Base-by-base conservation (phyloP, 345 rosid genomes). In the Mangifera indica region DNA sequence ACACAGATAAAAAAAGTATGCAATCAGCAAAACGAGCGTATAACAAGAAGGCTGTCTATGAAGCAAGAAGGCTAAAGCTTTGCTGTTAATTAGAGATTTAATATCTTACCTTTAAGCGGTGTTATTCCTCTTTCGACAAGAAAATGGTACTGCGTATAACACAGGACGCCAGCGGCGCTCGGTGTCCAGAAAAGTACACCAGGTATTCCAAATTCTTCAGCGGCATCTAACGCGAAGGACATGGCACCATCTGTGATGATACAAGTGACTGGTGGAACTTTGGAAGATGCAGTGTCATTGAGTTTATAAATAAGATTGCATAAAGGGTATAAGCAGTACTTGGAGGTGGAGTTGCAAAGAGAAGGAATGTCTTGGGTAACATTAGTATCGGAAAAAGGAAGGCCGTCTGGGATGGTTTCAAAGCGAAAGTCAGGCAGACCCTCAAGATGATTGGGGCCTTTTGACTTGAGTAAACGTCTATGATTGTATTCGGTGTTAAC, bases 341-440 rank as follows among this genome's bases (percentile, higher is more conserved):
- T 34, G 1, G 6, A 29, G 7, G 21, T 53, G 59, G 58, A 26
- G 18, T 49, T 4, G 26, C 7, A 51, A 8, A 67, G 58, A 51
- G 70, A 29, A 1, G 8, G 5, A 4, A 10, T 10, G 26, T 64
- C 55, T 64, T 64, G 59, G 12, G 2, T 42, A 20, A 46, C 45
- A 17, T 67, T 18, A 8, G 29, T 45, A 3, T 29, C 40, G 20
- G 45, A 67, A 11, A 17, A 1, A 67, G 9, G 70, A 1, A 67
- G 58, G 22, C 70, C 59, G 18, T 67, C 70, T 18, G 70, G 60
- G 26, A 67, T 54, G 1, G 71, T 26, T 54, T 67, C 61, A 32
- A 54, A 54, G 5, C 7, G 71, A 7, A 67, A 67, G 48, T 20
- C 11, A 2, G 46, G 60, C 15, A 34, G 18, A 2, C n/a, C 32